phyloP scores from a whole-genome alignment of 1,284 basidiomycete genomes.

The Cutaneotrichosporon mucoides region DNA sequence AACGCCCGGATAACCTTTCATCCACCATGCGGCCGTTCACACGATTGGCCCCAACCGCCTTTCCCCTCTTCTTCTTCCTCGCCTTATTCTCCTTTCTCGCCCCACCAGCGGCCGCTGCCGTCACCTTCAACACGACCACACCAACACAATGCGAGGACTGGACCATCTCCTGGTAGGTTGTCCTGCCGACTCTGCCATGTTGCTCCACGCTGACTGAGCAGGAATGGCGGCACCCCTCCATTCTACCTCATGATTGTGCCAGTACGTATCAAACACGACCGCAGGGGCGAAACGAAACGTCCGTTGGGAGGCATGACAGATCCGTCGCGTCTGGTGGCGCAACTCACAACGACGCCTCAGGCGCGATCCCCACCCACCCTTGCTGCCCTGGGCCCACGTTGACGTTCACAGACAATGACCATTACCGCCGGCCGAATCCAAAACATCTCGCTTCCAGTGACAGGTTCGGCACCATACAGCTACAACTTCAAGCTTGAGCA shows the following conservation, averaged over 20 bases:
- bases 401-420: conserved; percentile 22
- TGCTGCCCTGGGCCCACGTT: background rate
- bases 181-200: background rate
- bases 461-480: conserved; percentile 14
- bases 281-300: too few species aligned
- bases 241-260: conserved; percentile 38
- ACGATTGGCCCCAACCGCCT: too few species aligned
- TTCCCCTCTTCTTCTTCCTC: background rate
- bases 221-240: conserved; percentile 38
- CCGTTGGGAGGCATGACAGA: too few species aligned
- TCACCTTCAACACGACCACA: conserved; percentile 34
- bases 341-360: too few species aligned
- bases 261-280: conserved; percentile 19
- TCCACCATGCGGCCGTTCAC: too few species aligned
- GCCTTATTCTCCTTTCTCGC: background rate
- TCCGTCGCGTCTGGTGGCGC: too few species aligned
- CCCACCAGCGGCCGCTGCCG: background rate
- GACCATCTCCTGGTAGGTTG: conserved; percentile 37
- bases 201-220: conserved; percentile 12
- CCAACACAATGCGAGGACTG: conserved; percentile 38
- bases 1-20: too few species aligned
- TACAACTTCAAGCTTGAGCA: conserved; percentile 32
- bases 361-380: background rate
- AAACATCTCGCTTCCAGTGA: conserved; percentile 37
- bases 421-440: conserved; percentile 26